Conservation (phyloP, 495 filamentous ascomycete species). For the Aspergillus haitiensis region DNA sequence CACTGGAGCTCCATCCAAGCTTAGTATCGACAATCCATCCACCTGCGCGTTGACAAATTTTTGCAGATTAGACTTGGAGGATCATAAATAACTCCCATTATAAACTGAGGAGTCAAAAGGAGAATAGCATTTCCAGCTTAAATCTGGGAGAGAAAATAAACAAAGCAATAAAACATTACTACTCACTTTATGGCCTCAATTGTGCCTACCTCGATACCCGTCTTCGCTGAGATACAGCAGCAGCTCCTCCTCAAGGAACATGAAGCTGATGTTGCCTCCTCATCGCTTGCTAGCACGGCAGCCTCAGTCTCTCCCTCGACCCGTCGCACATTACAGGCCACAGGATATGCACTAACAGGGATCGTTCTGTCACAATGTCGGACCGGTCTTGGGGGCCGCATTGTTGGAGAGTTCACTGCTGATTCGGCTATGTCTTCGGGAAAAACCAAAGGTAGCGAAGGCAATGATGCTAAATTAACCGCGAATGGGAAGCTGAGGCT, state of each 20-base stretch:
- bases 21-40: too few species aligned
- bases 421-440: conserved; percentile 63
- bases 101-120: too few species aligned
- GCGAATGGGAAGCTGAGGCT: conserved; percentile 42
- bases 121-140: too few species aligned
- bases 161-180: too few species aligned
- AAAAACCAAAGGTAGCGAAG: conserved; percentile 21
- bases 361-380: conserved; percentile 72
- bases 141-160: too few species aligned
- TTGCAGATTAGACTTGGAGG: too few species aligned
- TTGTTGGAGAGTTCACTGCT: conserved; percentile 74
- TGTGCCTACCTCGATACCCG: conserved; percentile 58
- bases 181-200: conserved; percentile 10
- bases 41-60: too few species aligned
- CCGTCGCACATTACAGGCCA: conserved; percentile 73
- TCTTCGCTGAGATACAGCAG: conserved; percentile 79
- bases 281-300: conserved; percentile 62
- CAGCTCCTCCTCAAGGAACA: conserved; percentile 76
- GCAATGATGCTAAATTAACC: conserved; percentile 37
- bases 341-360: conserved; percentile 84
- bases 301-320: conserved; percentile 68
- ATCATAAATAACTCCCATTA: too few species aligned
- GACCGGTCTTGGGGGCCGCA: conserved; percentile 88
- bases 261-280: conserved; percentile 59
- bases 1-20: conserved; percentile 9